A percentile compares a stretch with the other conserved stretches of the same genome.
phyloP scores from a whole-genome alignment of 2,329 filamentous ascomycete genomes.

The Colletotrichum karsti region DNA sequence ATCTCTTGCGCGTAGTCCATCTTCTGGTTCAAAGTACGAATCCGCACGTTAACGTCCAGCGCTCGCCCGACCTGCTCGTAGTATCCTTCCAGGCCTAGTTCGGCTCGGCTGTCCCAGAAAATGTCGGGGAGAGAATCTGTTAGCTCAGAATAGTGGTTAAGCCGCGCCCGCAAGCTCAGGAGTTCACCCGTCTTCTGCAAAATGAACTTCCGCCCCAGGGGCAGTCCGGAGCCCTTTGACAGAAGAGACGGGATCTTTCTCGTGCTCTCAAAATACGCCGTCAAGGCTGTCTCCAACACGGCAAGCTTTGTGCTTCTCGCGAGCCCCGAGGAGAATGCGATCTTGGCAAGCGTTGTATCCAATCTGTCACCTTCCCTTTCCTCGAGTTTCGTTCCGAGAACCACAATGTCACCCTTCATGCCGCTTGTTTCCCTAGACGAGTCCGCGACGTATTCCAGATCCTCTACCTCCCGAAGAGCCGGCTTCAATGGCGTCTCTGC shows the following conservation, averaged over 20 bases:
- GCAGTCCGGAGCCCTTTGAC: constrained; percentile 63
- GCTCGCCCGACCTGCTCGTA: constrained; percentile 93
- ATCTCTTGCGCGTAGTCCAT: constrained; percentile 99
- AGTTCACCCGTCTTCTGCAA: constrained; percentile 94
- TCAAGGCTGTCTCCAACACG: constrained; percentile 85
- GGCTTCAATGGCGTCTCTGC: constrained; percentile 78
- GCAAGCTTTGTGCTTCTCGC: constrained; percentile 94
- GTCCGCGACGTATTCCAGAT: constrained; percentile 88
- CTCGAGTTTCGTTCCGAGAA: constrained; percentile 79
- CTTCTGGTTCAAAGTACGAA: constrained; percentile 92
- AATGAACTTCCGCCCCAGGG: constrained; percentile 74
- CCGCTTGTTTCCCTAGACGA: constrained; percentile 74
- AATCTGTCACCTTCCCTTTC: constrained; percentile 53
- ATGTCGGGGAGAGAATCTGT: constrained; percentile 95
- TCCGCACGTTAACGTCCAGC: constrained; percentile 89
- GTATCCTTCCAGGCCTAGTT: constrained; percentile 90
- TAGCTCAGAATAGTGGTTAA: constrained; percentile 96
- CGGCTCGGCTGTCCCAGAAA: constrained; percentile 93
- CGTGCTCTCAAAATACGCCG: constrained; percentile 87
- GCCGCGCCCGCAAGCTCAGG: constrained; percentile 85
- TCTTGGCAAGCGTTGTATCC: constrained; percentile 83
- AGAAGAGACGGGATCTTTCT: constrained; percentile 83
- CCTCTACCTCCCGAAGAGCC: constrained; percentile 80
- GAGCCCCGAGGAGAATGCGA: constrained; percentile 94
- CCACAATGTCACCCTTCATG: constrained; percentile 88